Conservation (phyloP, 1,284 basidiomycete genomes). For the Trichosporon asahii region DNA sequence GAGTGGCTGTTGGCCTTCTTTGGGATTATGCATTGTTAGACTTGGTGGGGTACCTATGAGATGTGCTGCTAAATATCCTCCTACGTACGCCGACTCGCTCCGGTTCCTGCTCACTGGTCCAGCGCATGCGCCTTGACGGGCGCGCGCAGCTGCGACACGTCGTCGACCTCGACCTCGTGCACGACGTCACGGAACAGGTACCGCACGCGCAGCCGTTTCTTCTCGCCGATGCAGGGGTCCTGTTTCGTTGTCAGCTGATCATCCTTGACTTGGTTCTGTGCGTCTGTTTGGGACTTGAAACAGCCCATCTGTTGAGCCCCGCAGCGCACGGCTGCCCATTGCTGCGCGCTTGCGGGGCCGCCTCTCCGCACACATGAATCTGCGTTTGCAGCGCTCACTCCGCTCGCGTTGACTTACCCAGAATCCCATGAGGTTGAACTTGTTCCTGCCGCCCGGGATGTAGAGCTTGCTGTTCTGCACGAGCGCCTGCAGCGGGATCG, state of each 20-base stretch:
- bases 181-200: conserved; percentile 71
- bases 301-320: neutral
- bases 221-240: conserved; percentile 52
- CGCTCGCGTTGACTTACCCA: conserved; percentile 32
- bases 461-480: conserved; percentile 73
- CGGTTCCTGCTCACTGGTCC: neutral
- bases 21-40: too few relatives aligned
- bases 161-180: conserved; percentile 74
- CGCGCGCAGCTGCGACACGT: conserved; percentile 65
- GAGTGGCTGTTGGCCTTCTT: neutral
- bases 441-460: conserved; percentile 67
- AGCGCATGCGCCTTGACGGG: conserved; percentile 60
- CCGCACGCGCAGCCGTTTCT: conserved; percentile 61
- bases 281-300: neutral
- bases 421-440: conserved; percentile 52
- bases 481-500: conserved; percentile 73
- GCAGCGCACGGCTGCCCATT: neutral
- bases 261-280: too few relatives aligned
- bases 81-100: neutral
- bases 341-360: neutral
- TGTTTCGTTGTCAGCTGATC: conserved; percentile 13
- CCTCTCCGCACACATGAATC: neutral
- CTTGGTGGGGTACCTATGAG: neutral
- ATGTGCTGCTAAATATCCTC: neutral
- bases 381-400: too few relatives aligned